These are phyloP conservation scores for Phaseolus coccineus DNA, from an alignment of 331 rosid species.

Conservation along the genomic window DNA sequence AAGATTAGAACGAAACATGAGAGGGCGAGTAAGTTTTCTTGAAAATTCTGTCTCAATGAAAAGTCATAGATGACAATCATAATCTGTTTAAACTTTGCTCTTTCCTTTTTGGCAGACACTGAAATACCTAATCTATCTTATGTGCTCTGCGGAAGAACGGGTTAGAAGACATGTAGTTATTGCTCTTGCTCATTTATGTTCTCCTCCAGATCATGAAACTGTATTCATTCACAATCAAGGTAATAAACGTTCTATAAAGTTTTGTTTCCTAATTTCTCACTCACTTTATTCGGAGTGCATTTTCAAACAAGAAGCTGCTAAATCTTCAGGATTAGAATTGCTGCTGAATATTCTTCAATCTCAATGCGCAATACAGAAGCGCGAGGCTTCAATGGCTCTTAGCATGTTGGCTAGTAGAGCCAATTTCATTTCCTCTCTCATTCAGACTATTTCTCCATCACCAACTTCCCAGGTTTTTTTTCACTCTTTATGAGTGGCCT, in stretches of 20 bases:
- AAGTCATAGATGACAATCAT: not conserved
- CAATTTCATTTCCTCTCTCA: constrained; percentile 46
- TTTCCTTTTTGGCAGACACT: constrained; percentile 8
- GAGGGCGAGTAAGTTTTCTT: constrained; percentile 71
- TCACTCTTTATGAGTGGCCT: not conserved
- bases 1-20: constrained; percentile 82
- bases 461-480: constrained; percentile 59
- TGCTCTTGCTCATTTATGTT: constrained; percentile 92
- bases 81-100: too few species aligned
- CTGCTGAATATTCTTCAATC: constrained; percentile 54
- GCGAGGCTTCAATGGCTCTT: constrained; percentile 79
- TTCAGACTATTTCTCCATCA: constrained; percentile 59
- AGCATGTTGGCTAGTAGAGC: constrained; percentile 73
- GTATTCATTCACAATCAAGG: constrained; percentile 83
- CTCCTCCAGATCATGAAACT: constrained; percentile 65
- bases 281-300: not conserved
- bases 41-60: not conserved
- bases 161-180: constrained; percentile 75
- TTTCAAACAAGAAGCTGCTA: constrained; percentile 32
- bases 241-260: constrained; percentile 12
- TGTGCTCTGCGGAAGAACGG: constrained; percentile 69
- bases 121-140: constrained; percentile 70
- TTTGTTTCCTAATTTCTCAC: not conserved
- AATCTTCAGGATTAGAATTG: constrained; percentile 72
- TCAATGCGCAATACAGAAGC: constrained; percentile 49